A percentile compares a stretch with the other conserved stretches of the same genome.
Evolutionary conservation across 768 basidiomycete genomes (phyloP).

Genomic region (Pulveroboletus sp.): DNA sequence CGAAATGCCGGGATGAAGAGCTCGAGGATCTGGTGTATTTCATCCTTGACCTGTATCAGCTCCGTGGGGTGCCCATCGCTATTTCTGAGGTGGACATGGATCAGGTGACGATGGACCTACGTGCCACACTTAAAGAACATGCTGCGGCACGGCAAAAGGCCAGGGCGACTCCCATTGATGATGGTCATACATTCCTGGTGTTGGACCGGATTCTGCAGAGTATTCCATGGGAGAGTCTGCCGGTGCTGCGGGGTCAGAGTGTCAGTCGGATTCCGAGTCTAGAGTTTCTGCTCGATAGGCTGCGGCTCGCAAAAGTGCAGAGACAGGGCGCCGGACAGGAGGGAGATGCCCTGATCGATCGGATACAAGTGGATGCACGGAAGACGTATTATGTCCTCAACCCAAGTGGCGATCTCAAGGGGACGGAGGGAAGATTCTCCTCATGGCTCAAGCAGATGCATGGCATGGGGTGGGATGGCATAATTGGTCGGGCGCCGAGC

Average conservation of each 20-base stretch:
- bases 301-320: conserved; percentile 55
- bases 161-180: conserved; percentile 30
- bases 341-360: conserved; percentile 32
- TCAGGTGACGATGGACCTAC: conserved; percentile 84
- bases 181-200: conserved; percentile 81
- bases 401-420: conserved; percentile 83
- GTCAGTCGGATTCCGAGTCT: conserved; percentile 91
- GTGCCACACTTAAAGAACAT: conserved; percentile 71
- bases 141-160: conserved; percentile 35
- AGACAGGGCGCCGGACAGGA: conserved; percentile 16
- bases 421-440: conserved; percentile 78
- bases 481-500: conserved; percentile 68
- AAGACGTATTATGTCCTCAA: conserved; percentile 85
- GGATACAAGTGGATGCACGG: conserved; percentile 55
- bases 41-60: conserved; percentile 89
- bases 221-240: conserved; percentile 95
- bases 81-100: conserved; percentile 89
- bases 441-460: conserved; percentile 75
- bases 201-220: conserved; percentile 86
- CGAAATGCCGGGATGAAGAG: conserved; percentile 86
- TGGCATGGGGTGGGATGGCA: conserved; percentile 76
- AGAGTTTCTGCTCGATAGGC: conserved; percentile 81
- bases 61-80: conserved; percentile 85
- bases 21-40: conserved; percentile 94
- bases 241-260: conserved; percentile 75